These are phyloP conservation scores for Vickermania ingenoplastis DNA, from an alignment of 208 protist genomes.

Conservation along the genomic window DNA sequence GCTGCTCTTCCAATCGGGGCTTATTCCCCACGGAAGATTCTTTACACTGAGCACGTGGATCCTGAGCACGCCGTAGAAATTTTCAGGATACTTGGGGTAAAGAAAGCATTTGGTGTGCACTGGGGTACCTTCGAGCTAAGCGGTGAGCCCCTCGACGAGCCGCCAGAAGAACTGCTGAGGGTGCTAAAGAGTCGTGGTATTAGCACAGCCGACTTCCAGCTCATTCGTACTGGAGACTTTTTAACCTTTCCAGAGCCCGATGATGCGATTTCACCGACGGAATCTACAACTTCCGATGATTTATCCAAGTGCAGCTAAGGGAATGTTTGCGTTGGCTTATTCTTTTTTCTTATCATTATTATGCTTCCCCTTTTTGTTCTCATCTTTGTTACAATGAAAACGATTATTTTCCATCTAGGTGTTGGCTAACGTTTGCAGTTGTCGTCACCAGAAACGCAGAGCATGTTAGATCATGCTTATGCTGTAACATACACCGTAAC, in stretches of 20 bases:
- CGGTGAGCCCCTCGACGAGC: slow-evolving; percentile 68
- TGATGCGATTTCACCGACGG: neutral
- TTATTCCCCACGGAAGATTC: slow-evolving; percentile 64
- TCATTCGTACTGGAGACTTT: slow-evolving; percentile 27
- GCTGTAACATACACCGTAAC: neutral
- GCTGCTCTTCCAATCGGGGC: slow-evolving; percentile 78
- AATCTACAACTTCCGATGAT: neutral
- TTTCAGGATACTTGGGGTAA: slow-evolving; percentile 39
- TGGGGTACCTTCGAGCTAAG: slow-evolving; percentile 80
- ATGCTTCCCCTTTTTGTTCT: neutral
- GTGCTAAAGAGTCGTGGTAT: slow-evolving; percentile 15
- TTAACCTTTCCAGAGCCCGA: slow-evolving; percentile 22
- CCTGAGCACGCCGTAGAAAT: slow-evolving; percentile 66
- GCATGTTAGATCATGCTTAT: neutral
- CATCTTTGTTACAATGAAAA: slow-evolving; percentile 5
- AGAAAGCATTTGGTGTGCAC: slow-evolving; percentile 56
- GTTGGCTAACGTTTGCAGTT: neutral
- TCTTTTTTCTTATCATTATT: slow-evolving; percentile 1
- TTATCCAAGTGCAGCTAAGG: neutral
- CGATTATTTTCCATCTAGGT: slow-evolving; percentile 1
- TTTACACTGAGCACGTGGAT: slow-evolving; percentile 47
- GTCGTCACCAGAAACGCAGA: neutral
- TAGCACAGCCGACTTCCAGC: slow-evolving; percentile 12
- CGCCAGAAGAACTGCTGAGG: slow-evolving; percentile 25
- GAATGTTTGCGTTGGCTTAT: neutral